These are phyloP conservation scores for Mrakia hoshinonis DNA, from an alignment of 768 basidiomycete species.

Conservation along the genomic window DNA sequence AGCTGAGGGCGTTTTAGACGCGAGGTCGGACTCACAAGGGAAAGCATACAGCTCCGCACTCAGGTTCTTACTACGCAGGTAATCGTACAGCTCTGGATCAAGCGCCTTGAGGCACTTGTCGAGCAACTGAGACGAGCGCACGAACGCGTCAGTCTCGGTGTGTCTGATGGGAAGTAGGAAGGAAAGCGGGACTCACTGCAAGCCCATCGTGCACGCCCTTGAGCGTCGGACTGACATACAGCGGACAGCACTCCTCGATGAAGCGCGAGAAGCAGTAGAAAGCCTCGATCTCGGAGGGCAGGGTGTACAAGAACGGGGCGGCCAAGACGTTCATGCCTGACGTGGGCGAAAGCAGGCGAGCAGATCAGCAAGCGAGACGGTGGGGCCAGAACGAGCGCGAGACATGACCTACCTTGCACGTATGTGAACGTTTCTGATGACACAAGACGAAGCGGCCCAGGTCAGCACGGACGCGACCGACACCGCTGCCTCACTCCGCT, in stretches of 20 bases:
- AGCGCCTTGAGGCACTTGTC: slow-evolving; percentile 87
- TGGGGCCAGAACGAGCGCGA: not conserved
- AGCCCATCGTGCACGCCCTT: slow-evolving; percentile 92
- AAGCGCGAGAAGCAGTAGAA: slow-evolving; percentile 95
- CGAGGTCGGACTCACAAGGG: slow-evolving; percentile 64
- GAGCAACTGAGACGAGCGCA: slow-evolving; percentile 55
- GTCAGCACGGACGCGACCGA: not conserved
- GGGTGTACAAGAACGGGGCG: slow-evolving; percentile 92
- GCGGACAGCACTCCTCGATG: slow-evolving; percentile 85
- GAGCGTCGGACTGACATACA: slow-evolving; percentile 93
- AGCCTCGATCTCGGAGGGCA: slow-evolving; percentile 96
- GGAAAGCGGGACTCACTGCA: slow-evolving; percentile 51
- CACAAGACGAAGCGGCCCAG: not conserved
- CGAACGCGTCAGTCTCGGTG: not conserved
- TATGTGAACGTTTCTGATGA: slow-evolving; percentile 60
- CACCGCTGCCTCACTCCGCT: too few relatives aligned
- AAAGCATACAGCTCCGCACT: slow-evolving; percentile 96
- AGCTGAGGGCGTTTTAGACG: too few relatives aligned
- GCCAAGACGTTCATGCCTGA: slow-evolving; percentile 91
- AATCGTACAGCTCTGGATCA: slow-evolving; percentile 71
- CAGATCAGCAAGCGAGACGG: not conserved
- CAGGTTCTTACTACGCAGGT: slow-evolving; percentile 80
- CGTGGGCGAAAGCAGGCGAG: not conserved
- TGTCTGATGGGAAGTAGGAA: too few relatives aligned
- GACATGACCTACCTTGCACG: slow-evolving; percentile 56